A percentile compares a stretch with the other conserved stretches of the same genome.
Evolutionary conservation across 2,329 filamentous ascomycete species (phyloP).

Genomic region (Claviceps pazoutovae): DNA sequence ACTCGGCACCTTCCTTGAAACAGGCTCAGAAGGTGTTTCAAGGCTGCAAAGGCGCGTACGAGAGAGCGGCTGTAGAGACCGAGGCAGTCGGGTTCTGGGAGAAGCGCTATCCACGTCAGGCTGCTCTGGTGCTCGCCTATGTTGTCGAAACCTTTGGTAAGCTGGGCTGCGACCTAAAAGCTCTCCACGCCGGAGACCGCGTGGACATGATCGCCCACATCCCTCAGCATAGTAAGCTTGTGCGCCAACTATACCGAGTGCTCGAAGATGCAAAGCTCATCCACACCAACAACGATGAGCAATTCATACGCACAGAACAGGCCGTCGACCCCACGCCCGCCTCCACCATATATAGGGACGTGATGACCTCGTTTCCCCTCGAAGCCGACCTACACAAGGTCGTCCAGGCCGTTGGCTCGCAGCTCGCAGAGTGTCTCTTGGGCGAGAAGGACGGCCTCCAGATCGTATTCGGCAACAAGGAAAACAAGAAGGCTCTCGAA

Average conservation of each 20-base stretch:
- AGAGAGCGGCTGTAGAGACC: background rate
- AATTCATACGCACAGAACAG: background rate
- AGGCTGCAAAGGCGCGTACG: background rate
- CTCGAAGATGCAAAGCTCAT: background rate
- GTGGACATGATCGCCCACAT: background rate
- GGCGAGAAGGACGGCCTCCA: background rate
- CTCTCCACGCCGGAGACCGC: background rate
- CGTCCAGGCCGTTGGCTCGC: background rate
- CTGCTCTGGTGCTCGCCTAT: background rate
- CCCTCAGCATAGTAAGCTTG: background rate
- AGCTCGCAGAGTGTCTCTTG: background rate
- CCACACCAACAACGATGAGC: background rate
- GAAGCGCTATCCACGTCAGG: background rate
- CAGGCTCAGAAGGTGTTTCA: background rate
- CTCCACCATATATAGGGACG: background rate
- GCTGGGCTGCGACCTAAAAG: background rate
- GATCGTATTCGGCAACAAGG: background rate
- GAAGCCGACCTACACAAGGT: background rate
- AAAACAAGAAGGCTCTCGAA: background rate
- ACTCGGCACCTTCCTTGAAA: background rate
- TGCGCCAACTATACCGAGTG: background rate
- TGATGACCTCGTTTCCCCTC: background rate
- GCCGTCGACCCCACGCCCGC: background rate
- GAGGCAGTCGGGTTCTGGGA: background rate
- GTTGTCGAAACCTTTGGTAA: background rate